Percentiles rank a stretch among this genome's conserved stretches.
Conservation (phyloP, 345 rosid species). For the Dipteronia dyeriana region DNA sequence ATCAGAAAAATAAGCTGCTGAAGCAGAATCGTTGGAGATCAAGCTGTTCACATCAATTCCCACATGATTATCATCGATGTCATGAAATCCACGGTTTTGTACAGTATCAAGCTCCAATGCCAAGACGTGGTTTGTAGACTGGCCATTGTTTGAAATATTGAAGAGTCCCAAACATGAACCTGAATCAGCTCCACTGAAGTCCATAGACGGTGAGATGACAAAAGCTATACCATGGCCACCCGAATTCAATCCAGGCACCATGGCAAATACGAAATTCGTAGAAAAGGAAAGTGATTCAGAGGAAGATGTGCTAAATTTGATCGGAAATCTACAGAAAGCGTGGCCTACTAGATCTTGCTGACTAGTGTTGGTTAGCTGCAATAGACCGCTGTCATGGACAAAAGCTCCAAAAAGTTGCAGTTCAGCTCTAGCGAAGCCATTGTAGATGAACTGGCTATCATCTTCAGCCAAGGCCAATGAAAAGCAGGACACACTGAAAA, state of each 20-base stretch:
- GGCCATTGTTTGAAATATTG: constrained; percentile 35
- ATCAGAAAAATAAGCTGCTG: constrained; percentile 42
- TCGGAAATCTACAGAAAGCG: background rate
- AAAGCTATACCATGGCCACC: constrained; percentile 47
- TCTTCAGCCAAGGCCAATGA: constrained; percentile 16
- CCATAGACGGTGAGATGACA: constrained; percentile 32
- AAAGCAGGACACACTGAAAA: background rate
- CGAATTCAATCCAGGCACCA: constrained; percentile 17
- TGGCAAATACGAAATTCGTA: constrained; percentile 43
- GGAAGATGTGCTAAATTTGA: background rate
- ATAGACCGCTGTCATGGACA: constrained; percentile 43
- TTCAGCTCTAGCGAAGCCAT: background rate
- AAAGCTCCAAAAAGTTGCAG: constrained; percentile 17
- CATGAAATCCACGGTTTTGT: constrained; percentile 35
- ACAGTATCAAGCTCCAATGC: constrained; percentile 55
- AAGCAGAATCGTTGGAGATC: constrained; percentile 29
- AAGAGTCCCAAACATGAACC: constrained; percentile 46
- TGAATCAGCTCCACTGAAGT: constrained; percentile 17
- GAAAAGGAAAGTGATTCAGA: constrained; percentile 35
- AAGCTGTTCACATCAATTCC: constrained; percentile 54
- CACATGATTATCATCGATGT: constrained; percentile 52
- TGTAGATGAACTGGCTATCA: constrained; percentile 11
- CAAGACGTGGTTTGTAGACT: constrained; percentile 39
- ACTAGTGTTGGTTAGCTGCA: constrained; percentile 54
- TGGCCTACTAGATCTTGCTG: constrained; percentile 15